Evolutionary conservation across 345 rosid species (phyloP).

Genomic region (Syzygium jambos): DNA sequence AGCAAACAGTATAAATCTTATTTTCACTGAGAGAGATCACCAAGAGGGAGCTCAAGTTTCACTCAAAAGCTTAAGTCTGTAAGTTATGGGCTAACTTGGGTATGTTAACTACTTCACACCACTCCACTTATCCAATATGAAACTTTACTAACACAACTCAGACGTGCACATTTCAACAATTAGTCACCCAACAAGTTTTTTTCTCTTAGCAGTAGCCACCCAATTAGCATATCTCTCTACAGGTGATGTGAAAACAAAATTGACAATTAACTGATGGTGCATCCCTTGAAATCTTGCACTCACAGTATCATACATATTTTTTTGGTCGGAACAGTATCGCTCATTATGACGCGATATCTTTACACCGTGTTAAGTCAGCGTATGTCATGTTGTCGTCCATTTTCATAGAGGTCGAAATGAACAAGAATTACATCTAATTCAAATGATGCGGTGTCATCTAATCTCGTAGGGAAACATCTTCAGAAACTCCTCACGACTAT

Average conservation of each 20-base stretch:
- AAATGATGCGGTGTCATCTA: background rate
- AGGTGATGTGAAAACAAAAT: too few relatives aligned
- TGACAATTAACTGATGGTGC: too few relatives aligned
- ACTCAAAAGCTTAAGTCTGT: background rate
- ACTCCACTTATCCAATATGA: accelerated
- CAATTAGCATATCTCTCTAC: too few relatives aligned
- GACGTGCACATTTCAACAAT: background rate
- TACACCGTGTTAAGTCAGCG: background rate
- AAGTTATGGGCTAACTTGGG: too few relatives aligned
- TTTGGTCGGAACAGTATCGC: too few relatives aligned
- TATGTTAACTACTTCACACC: too few relatives aligned
- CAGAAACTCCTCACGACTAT: background rate
- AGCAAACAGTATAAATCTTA: background rate
- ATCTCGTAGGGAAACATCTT: background rate
- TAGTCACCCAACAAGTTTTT: too few relatives aligned
- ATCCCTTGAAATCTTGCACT: too few relatives aligned
- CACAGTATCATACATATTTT: too few relatives aligned
- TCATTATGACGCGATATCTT: background rate
- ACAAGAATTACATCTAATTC: background rate
- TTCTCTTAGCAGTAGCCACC: too few relatives aligned
- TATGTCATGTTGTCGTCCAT: background rate
- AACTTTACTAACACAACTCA: background rate
- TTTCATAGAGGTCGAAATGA: background rate
- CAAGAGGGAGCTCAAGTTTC: background rate
- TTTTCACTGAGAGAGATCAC: background rate